These are phyloP conservation scores for Phaeosphaeriaceae sp. DNA, from an alignment of 2,329 filamentous ascomycete genomes.

Conservation along the genomic window DNA sequence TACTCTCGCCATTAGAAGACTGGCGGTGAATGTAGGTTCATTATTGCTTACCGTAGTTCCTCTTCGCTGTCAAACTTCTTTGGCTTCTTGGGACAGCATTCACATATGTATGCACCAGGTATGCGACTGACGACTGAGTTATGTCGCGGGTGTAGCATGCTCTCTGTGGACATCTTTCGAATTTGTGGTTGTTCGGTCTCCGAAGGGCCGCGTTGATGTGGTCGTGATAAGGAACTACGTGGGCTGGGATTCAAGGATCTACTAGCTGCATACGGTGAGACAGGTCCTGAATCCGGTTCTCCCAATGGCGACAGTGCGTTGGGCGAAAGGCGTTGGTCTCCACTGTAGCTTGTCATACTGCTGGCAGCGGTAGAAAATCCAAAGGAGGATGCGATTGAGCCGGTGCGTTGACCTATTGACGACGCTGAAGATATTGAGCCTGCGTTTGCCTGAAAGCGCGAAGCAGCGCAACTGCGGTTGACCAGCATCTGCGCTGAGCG, in stretches of 20 bases:
- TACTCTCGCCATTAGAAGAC: constrained; percentile 14
- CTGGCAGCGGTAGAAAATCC: constrained; percentile 64
- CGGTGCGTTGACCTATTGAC: constrained; percentile 65
- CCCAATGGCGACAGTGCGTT: constrained; percentile 64
- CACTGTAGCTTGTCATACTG: constrained; percentile 69
- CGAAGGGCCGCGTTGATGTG: constrained; percentile 51
- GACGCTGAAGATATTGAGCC: constrained; percentile 68
- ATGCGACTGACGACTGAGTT: constrained; percentile 58
- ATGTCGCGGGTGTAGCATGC: constrained; percentile 54
- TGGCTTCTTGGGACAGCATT: constrained; percentile 96
- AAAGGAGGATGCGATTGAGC: constrained; percentile 67
- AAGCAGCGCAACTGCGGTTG: constrained; percentile 60
- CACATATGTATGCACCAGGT: constrained; percentile 74
- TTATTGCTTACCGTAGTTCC: constrained; percentile 74
- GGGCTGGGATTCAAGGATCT: constrained; percentile 53
- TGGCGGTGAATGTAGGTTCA: constrained; percentile 33
- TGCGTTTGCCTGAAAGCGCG: constrained; percentile 62
- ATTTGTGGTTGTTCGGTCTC: constrained; percentile 47
- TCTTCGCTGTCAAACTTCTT: constrained; percentile 90
- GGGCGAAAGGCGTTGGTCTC: constrained; percentile 66
- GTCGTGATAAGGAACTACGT: constrained; percentile 47
- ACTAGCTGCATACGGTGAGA: constrained; percentile 62
- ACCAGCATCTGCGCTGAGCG: constrained; percentile 62
- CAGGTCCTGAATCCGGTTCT: constrained; percentile 61
- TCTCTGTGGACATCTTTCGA: constrained; percentile 58